Base-by-base conservation (phyloP, 768 basidiomycete species). In the Termitomyces titanicus region DNA sequence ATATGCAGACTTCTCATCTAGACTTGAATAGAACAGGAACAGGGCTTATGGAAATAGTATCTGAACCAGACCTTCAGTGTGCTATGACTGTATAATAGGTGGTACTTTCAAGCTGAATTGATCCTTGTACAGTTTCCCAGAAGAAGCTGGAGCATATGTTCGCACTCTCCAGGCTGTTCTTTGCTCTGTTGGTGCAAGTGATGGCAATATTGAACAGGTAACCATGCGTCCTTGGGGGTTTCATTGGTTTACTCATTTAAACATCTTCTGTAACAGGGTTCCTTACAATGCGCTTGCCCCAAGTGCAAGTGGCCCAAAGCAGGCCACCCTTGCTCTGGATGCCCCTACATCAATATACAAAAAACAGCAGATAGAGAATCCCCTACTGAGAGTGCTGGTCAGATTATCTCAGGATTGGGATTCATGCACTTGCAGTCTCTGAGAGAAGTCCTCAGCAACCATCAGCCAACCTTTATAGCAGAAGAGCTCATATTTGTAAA, bases 141-240 rank as follows among this genome's bases (percentile, higher is more conserved):
- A 96, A 69, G 91, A 98, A 68, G 95, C 93, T 18, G 90, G 83
- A 1, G 82, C 84, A 6, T 98, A 96, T 71, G 90, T 98, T 5
- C 79, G 86, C 37, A 79, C 86, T 9, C 74, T 99, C 2, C 94
- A 97, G 66, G 80, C 85, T 4, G 64, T 97, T 17, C 73, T 98
- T 8, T 81, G 95, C 17, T 79, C 90, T 13, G 77, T 96, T 3
- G 94, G 92, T 0, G 85, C 92, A 0, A 94, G 93, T 58, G 93
- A 96, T 66, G 94, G 92, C 1, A 95, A 95, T 64, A 98, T 98
- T 96, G 97, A 99, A 62, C 86, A 93, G 69, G 96, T 92, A 50
- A 24, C n/a, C 13, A 25, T 15, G 15, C 20, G 54, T 34, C 20
- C 24, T 40, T 20, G n/a, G n/a, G 13, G 29, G 40, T 24, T 25